Evolutionary conservation across 2,329 filamentous ascomycete genomes (phyloP).

Genomic region (Xylaria sp.): DNA sequence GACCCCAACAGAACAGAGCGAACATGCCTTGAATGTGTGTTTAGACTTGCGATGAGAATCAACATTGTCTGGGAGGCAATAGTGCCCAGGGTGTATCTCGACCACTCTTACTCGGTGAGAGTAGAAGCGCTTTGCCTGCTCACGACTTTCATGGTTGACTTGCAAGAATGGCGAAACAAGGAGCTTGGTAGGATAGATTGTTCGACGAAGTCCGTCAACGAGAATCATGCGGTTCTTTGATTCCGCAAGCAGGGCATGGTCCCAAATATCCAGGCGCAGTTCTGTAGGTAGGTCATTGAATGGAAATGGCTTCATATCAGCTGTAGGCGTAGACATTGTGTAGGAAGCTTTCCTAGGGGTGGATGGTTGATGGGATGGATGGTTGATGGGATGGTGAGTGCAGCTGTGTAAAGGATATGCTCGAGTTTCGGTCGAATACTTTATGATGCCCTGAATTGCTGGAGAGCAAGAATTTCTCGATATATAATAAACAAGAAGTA

Average conservation of each 20-base stretch:
- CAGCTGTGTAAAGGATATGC: background rate
- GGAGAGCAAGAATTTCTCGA: too few species aligned
- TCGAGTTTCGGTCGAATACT: background rate
- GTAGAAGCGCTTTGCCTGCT: slow-evolving; percentile 8
- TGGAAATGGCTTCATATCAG: background rate
- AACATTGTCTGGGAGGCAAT: too few species aligned
- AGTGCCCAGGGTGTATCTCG: background rate
- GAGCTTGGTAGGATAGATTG: background rate
- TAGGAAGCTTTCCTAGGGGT: background rate
- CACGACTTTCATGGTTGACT: slow-evolving; percentile 2
- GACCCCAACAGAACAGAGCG: background rate
- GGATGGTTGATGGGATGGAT: background rate
- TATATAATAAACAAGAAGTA: too few species aligned
- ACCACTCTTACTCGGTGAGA: background rate
- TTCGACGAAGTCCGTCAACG: too few species aligned
- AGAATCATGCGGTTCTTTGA: slow-evolving; percentile 8
- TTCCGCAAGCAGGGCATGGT: background rate
- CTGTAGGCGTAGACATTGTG: background rate
- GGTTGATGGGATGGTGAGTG: background rate
- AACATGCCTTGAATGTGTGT: too few species aligned
- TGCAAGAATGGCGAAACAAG: slow-evolving; percentile 9
- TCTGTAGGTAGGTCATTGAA: background rate
- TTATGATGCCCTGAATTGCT: background rate
- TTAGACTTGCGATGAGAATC: too few species aligned
- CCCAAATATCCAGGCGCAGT: background rate